A percentile compares a stretch with the other conserved stretches of the same genome.
phyloP scores from a whole-genome alignment of 2,329 filamentous ascomycete species.

The Proliferodiscus dingleyae region DNA sequence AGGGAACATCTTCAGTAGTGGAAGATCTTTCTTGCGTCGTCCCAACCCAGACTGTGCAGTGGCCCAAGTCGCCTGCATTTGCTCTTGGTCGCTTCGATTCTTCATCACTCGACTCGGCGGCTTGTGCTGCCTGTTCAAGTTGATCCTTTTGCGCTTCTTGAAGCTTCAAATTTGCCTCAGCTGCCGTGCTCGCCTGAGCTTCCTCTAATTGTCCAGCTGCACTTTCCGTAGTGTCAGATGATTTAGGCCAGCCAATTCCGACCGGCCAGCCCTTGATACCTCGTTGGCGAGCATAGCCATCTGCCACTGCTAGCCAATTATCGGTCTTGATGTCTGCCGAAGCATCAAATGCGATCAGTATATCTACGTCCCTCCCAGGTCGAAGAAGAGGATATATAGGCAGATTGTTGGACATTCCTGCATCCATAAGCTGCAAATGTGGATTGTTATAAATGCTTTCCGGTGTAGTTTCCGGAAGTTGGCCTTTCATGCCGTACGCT shows the following conservation, averaged over 20 bases:
- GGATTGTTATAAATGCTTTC: constrained; percentile 65
- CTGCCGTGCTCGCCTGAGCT: constrained; percentile 52
- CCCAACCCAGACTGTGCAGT: constrained; percentile 95
- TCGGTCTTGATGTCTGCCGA: constrained; percentile 86
- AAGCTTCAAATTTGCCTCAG: constrained; percentile 60
- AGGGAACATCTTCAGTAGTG: constrained; percentile 46
- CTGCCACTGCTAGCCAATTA: constrained; percentile 92
- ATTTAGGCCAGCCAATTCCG: constrained; percentile 86
- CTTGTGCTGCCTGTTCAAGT: constrained; percentile 31
- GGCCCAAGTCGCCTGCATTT: constrained; percentile 63
- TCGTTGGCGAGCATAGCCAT: constrained; percentile 86
- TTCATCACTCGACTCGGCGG: constrained; percentile 24
- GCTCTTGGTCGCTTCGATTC: constrained; percentile 24
- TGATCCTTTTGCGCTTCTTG: constrained; percentile 52
- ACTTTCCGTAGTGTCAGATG: constrained; percentile 51
- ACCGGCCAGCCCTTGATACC: constrained; percentile 93
- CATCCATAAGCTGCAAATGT: constrained; percentile 86
- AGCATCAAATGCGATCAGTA: constrained; percentile 89
- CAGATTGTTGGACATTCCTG: constrained; percentile 97
- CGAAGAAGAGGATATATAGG: constrained; percentile 92
- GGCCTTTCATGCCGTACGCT: constrained; percentile 71
- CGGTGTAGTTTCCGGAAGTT: constrained; percentile 72
- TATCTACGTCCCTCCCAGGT: constrained; percentile 80
- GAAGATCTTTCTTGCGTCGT: constrained; percentile 67
- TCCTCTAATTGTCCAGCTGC: constrained; percentile 61